These are phyloP conservation scores for Fusarium nelsonii DNA, from an alignment of 2,329 filamentous ascomycete species.

Conservation along the genomic window DNA sequence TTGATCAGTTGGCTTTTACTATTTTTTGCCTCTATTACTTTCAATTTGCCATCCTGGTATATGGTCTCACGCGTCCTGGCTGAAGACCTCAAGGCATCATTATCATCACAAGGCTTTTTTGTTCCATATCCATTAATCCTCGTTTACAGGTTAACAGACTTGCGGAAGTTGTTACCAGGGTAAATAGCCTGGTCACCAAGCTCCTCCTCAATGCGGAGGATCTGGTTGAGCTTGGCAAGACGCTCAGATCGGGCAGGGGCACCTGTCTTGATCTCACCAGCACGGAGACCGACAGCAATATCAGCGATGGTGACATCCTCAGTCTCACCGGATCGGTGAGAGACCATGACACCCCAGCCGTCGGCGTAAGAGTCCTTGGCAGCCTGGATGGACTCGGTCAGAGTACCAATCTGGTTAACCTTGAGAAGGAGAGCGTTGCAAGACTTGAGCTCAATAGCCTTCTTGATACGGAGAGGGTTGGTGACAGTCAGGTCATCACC, in stretches of 20 bases:
- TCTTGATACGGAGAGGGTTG: conserved; percentile 99
- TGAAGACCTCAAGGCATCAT: conserved; percentile 42
- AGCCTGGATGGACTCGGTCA: conserved; percentile 98
- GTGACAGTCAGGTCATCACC: conserved; percentile 99
- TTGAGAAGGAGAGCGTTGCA: conserved; percentile 98
- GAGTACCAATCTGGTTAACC: conserved; percentile 99
- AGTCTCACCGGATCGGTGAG: conserved; percentile 98
- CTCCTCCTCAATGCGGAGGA: conserved; percentile 99
- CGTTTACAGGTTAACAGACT: conserved; percentile 84
- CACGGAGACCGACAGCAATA: conserved; percentile 94
- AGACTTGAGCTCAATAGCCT: conserved; percentile 98
- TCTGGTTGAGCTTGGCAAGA: conserved; percentile 99
- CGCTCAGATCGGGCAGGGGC: conserved; percentile 96
- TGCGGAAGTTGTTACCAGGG: conserved; percentile 93
- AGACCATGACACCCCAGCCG: conserved; percentile 99
- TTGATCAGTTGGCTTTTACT: conserved; percentile 47
- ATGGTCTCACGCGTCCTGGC: conserved; percentile 42
- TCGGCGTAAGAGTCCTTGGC: conserved; percentile 98
- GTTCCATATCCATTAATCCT: conserved; percentile 18
- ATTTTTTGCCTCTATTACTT: conserved; percentile 48
- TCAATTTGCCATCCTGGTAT: conserved; percentile 46
- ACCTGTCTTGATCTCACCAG: conserved; percentile 99
- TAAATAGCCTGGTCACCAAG: conserved; percentile 92
- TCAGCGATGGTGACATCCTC: conserved; percentile 99
- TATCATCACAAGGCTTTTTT: conserved; percentile 43